phyloP scores from a whole-genome alignment of 495 filamentous ascomycete genomes.

The Barbatosphaeria neglecta region DNA sequence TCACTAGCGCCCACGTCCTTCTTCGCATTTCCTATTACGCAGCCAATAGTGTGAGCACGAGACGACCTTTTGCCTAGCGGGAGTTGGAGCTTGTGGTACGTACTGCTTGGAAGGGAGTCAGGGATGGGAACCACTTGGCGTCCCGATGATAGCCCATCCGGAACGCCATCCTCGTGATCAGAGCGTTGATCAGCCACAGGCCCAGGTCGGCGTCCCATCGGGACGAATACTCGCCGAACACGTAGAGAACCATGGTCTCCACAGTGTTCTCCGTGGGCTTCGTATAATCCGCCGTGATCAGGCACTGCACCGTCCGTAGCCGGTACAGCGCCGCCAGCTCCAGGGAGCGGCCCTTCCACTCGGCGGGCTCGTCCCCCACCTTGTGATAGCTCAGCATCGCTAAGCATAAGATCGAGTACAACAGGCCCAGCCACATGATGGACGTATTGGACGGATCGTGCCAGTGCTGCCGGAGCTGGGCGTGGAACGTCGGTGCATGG shows the following conservation, averaged over 20 bases:
- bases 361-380: conserved; percentile 83
- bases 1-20: conserved; percentile 76
- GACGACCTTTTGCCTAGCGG: background rate
- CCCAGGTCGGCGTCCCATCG: conserved; percentile 71
- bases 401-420: conserved; percentile 79
- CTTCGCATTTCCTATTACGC: conserved; percentile 63
- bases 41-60: background rate
- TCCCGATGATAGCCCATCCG: conserved; percentile 95
- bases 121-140: conserved; percentile 66
- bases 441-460: conserved; percentile 66
- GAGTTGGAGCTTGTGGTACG: conserved; percentile 5
- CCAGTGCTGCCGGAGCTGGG: conserved; percentile 83
- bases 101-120: conserved; percentile 72
- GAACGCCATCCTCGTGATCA: conserved; percentile 78
- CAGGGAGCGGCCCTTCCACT: conserved; percentile 60
- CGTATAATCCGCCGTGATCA: conserved; percentile 80
- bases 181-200: conserved; percentile 68
- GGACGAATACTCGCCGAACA: conserved; percentile 68
- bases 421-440: conserved; percentile 79
- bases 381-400: conserved; percentile 85
- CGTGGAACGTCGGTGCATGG: conserved; percentile 76
- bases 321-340: conserved; percentile 75
- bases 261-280: conserved; percentile 76
- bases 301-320: conserved; percentile 71
- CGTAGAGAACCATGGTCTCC: conserved; percentile 79